phyloP scores from a whole-genome alignment of 192 early-diverging fungal genomes.

The Coemansia biformis region DNA sequence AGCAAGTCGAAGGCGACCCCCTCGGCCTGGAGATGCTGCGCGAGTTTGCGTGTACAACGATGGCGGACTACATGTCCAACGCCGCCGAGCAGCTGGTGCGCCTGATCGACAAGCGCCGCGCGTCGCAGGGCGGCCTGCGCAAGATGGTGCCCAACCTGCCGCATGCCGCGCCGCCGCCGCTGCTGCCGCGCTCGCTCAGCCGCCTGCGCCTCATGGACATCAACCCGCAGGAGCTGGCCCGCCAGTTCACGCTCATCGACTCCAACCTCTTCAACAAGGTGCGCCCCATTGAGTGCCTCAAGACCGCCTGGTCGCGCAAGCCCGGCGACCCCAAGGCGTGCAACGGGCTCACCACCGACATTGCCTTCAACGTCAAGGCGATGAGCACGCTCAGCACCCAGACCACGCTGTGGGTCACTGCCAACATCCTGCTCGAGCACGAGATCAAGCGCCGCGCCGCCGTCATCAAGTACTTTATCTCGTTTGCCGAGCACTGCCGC shows the following conservation, averaged over 20 bases:
- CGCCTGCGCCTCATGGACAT: slow-evolving; percentile 80
- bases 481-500: slow-evolving; percentile 76
- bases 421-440: slow-evolving; percentile 71
- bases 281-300: slow-evolving; percentile 81
- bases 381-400: slow-evolving; percentile 83
- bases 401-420: slow-evolving; percentile 82
- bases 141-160: slow-evolving; percentile 61
- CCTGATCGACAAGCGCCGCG: slow-evolving; percentile 70
- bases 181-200: slow-evolving; percentile 74
- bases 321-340: slow-evolving; percentile 55
- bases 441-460: slow-evolving; percentile 74
- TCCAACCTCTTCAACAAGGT: slow-evolving; percentile 76
- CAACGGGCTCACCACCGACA: slow-evolving; percentile 49
- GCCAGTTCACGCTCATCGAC: slow-evolving; percentile 94
- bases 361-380: slow-evolving; percentile 79
- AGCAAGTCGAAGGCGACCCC: slow-evolving; percentile 68
- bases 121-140: slow-evolving; percentile 55
- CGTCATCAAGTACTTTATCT: slow-evolving; percentile 80
- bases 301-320: slow-evolving; percentile 80
- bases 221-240: slow-evolving; percentile 86
- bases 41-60: slow-evolving; percentile 66
- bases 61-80: slow-evolving; percentile 66
- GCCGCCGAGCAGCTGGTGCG: slow-evolving; percentile 68
- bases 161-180: slow-evolving; percentile 66
- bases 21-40: slow-evolving; percentile 63